Conservation (phyloP, 2,329 filamentous ascomycete genomes). For the Fusarium torreyae region DNA sequence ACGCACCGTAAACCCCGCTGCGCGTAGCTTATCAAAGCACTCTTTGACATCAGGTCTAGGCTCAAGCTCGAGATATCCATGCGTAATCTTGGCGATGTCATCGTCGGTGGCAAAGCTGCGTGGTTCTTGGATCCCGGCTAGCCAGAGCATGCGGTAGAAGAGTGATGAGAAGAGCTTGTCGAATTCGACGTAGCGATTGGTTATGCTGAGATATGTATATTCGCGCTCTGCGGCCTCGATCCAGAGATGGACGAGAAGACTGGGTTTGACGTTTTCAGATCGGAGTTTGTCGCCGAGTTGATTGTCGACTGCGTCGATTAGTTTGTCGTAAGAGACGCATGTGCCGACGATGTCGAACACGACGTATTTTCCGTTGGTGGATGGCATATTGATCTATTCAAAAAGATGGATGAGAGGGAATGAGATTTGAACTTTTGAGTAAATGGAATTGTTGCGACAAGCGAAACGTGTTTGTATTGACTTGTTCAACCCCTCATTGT, state of each 20-base stretch:
- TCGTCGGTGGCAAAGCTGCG: slow-evolving; percentile 59
- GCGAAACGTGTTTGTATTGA: no score
- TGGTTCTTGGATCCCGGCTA: slow-evolving; percentile 61
- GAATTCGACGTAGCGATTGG: slow-evolving; percentile 60
- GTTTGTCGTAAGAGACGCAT: slow-evolving; percentile 28
- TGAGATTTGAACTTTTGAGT: no score
- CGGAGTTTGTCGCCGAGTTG: slow-evolving; percentile 60
- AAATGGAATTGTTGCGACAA: no score
- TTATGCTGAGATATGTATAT: slow-evolving; percentile 64
- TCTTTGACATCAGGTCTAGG: slow-evolving; percentile 22
- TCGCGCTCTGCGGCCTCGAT: slow-evolving; percentile 64
- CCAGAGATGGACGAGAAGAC: slow-evolving; percentile 63
- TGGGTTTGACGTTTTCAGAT: slow-evolving; percentile 57
- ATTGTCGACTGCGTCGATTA: slow-evolving; percentile 56
- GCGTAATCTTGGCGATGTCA: slow-evolving; percentile 58
- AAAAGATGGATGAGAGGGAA: no score
- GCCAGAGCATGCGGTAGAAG: slow-evolving; percentile 65
- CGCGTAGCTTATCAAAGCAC: slow-evolving; percentile 36
- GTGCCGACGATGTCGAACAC: slow-evolving; percentile 44
- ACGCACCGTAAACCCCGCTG: slow-evolving; percentile 34
- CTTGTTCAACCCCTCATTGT: no score
- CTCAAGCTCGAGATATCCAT: slow-evolving; percentile 26
- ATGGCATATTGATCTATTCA: background rate
- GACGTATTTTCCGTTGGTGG: slow-evolving; percentile 7
- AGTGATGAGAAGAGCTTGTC: slow-evolving; percentile 59